Conservation (phyloP, 2,329 filamentous ascomycete species). For the Colletotrichum abscissum region DNA sequence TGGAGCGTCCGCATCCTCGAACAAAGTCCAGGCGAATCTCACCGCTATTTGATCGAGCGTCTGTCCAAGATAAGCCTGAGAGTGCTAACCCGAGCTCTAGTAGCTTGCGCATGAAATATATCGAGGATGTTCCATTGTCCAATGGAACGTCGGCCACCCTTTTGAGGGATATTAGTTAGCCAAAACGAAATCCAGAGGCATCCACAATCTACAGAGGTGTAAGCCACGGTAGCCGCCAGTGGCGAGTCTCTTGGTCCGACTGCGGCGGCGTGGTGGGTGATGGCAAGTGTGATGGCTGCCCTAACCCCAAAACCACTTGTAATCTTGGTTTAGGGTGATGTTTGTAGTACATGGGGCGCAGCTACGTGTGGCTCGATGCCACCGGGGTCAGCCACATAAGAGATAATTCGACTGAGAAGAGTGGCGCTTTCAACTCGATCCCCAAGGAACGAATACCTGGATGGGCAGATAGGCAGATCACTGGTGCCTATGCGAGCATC, state of each 20-base stretch:
- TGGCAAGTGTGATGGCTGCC: neutral
- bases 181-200: constrained; percentile 8
- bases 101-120: neutral
- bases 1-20: neutral
- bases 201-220: neutral
- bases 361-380: neutral
- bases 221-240: constrained; percentile 6
- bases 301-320: constrained; percentile 20
- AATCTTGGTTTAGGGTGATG: constrained; percentile 1
- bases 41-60: constrained; percentile 23
- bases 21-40: constrained; percentile 15
- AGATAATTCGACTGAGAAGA: constrained; percentile 1
- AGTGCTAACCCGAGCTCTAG: neutral
- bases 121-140: neutral
- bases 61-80: constrained; percentile 4
- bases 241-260: constrained; percentile 2
- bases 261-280: neutral
- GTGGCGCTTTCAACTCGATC: neutral
- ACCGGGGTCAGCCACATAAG: constrained; percentile 1
- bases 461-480: neutral
- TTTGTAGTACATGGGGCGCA: neutral
- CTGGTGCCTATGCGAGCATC: neutral
- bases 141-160: neutral
- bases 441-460: neutral
- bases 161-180: neutral